Base-by-base conservation (phyloP, 179 eudicot species). In the Spergularia azorica region DNA sequence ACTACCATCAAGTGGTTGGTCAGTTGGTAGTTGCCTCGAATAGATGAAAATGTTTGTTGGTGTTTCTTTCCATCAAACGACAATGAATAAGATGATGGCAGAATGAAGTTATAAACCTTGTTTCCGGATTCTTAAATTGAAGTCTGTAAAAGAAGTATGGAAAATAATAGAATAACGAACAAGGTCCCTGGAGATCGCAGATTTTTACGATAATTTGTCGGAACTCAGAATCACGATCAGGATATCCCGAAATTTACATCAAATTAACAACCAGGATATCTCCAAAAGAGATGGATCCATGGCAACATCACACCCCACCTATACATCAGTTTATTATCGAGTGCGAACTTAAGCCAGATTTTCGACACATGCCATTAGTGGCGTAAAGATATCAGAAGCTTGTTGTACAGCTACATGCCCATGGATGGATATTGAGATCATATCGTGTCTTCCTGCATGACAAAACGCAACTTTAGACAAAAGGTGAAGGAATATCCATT, bases 321-420 rank as follows among this genome's bases (percentile, higher is more conserved):
- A 74, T 41, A 56, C 75, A 79, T 59, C 68, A 74, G 38, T 21
- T 69, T 70, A 79, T 43, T 60, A 79, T 75, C 72, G n/a, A 18
- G 59, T 46, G 50, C 50, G 9, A 50, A 50, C 12, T 20, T 41
- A 32, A 60, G 39, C 71, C 16, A 52, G 67, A 21, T 12, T 54
- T 48, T 12, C 6, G 20, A 69, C 38, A 48, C 21, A 36, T 51
- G 63, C 62, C 72, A 32, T 60, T 55, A 41, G 68, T 67, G 63
- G 46, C 26, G 64, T n/a, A 43, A 59, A 55, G 74, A 65, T 73
- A 74, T 38, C 61, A 38, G 16, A 54, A 61, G 63, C 63, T 75
- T 75, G 60, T 79, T 54, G 63, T 75, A 74, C 79, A 54, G 75
- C 75, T 74, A 11, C 74, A 36, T 36, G 39, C 39, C 39, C 39